Base-by-base conservation (phyloP, 2,329 filamentous ascomycete genomes). In the Penicillium concentricum region DNA sequence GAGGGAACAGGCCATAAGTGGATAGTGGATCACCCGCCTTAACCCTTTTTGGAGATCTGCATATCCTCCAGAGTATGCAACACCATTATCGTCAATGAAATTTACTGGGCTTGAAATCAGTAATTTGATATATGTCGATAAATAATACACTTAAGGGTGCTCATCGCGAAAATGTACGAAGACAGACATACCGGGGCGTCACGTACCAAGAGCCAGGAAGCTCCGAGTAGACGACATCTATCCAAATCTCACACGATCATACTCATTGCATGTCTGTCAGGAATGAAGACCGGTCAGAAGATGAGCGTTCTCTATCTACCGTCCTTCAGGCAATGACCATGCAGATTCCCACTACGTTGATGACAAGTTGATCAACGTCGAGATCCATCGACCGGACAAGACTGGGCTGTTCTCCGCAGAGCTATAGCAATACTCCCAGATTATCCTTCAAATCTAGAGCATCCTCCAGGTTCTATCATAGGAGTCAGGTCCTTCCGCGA, bases 11-110 rank as follows among this genome's bases (percentile, higher is more conserved):
- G 45, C 45, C 45, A 61, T 42, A 49, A 12, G 28, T 16, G 38
- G 20, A 22, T 38, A 20, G 56, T 58, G 54, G 56, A 59, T 50
- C 52, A 39, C 41, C 50, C 60, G 56, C 54, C 52, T 58, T 54
- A 51, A 49, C 61, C 45, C 37, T 51, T 61, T 43, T 39, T 13
- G 22, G 35, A 56, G 61, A 37, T 48, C 42, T 26, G 26, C 49
- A 32, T 18, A 28, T 20, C 18, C 26, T 8, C 9, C 39, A 16
- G 5, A 24, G 20, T 41, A 15, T n/a, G n/a, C 22, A 6, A 20
- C 15, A 18, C 18, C 10, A 39, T 18, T 9, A 22, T n/a, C 9
- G 2, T n/a, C 41, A 43, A 24, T 41, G 20, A 28, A 2, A 18
- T 28, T 43, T 24, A 24, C 13, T n/a, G 16, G 18, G 9, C 12